These are phyloP conservation scores for Tylopilus sp. DNA, from an alignment of 1,284 basidiomycete species.

Conservation along the genomic window DNA sequence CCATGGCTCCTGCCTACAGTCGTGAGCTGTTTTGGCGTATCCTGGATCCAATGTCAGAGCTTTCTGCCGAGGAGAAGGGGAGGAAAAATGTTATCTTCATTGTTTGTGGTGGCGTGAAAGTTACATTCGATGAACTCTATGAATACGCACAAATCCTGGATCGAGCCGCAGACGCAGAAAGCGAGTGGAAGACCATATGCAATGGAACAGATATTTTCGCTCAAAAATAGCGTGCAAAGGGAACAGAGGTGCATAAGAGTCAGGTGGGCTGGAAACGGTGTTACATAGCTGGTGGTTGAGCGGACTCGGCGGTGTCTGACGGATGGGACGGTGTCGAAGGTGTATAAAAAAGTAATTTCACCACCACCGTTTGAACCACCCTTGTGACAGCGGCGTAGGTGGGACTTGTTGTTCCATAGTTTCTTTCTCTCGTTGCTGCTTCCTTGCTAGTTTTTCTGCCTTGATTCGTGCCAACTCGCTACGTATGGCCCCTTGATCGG, in stretches of 20 bases:
- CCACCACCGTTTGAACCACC: conserved; percentile 32
- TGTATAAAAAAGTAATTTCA: conserved; percentile 6
- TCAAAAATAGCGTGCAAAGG: conserved; percentile 15
- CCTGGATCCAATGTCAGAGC: conserved; percentile 41
- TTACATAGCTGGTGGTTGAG: background rate
- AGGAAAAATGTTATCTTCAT: conserved; percentile 25
- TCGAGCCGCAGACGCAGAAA: conserved; percentile 28
- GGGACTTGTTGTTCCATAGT: conserved; percentile 24
- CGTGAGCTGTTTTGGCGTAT: conserved; percentile 45
- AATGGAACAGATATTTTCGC: conserved; percentile 37
- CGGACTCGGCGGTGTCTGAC: background rate
- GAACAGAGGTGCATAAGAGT: background rate
- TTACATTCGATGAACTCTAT: conserved; percentile 48
- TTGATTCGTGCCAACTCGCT: conserved; percentile 68
- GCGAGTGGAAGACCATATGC: conserved; percentile 37
- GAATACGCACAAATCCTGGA: conserved; percentile 44
- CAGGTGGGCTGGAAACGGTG: background rate
- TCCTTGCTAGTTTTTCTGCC: conserved; percentile 51
- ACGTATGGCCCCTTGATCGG: conserved; percentile 56
- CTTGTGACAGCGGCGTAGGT: conserved; percentile 17
- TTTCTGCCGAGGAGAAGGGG: conserved; percentile 27
- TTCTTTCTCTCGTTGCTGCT: conserved; percentile 38
- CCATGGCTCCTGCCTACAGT: conserved; percentile 60
- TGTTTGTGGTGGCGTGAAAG: conserved; percentile 44
- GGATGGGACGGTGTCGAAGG: background rate